A percentile compares a stretch with the other conserved stretches of the same genome.
These are phyloP conservation scores for Aphanomyces euteiches DNA, from an alignment of 352 stramenopile genomes.

Conservation along the genomic window DNA sequence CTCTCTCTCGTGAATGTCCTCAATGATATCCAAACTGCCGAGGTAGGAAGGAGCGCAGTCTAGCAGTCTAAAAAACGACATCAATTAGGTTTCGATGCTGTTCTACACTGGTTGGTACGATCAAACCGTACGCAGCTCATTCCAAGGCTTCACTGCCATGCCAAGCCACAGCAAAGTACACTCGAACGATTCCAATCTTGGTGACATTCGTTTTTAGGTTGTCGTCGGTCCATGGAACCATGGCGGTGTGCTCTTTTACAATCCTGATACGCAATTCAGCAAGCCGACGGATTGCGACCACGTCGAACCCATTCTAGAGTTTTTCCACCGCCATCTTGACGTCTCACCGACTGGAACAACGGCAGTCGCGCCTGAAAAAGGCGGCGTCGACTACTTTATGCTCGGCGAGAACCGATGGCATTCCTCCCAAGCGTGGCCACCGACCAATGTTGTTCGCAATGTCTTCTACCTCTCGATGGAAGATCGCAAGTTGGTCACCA, in stretches of 20 bases:
- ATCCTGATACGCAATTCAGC: neutral
- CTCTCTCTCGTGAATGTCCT: conserved; percentile 11
- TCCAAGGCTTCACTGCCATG: conserved; percentile 1
- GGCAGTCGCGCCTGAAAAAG: neutral
- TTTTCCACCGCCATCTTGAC: conserved; percentile 8
- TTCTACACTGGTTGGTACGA: conserved; percentile 25
- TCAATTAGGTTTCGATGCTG: conserved; percentile 17
- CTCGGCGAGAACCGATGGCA: conserved; percentile 18
- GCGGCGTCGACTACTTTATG: conserved; percentile 12
- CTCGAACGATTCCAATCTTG: neutral
- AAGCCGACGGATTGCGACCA: conserved; percentile 11
- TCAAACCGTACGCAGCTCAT: conserved; percentile 8
- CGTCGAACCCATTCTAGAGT: neutral
- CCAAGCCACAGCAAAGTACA: conserved; percentile 14
- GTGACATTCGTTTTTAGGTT: neutral
- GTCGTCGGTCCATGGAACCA: conserved; percentile 25
- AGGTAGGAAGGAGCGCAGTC: neutral
- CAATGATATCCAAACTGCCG: neutral
- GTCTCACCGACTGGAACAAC: neutral
- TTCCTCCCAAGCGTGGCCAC: neutral
- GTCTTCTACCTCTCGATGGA: conserved; percentile 17
- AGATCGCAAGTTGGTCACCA: neutral
- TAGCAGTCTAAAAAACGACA: neutral
- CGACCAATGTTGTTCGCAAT: neutral
- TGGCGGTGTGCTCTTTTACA: conserved; percentile 13